Base-by-base conservation (phyloP, 2,329 filamentous ascomycete species). In the Calonectria montana region DNA sequence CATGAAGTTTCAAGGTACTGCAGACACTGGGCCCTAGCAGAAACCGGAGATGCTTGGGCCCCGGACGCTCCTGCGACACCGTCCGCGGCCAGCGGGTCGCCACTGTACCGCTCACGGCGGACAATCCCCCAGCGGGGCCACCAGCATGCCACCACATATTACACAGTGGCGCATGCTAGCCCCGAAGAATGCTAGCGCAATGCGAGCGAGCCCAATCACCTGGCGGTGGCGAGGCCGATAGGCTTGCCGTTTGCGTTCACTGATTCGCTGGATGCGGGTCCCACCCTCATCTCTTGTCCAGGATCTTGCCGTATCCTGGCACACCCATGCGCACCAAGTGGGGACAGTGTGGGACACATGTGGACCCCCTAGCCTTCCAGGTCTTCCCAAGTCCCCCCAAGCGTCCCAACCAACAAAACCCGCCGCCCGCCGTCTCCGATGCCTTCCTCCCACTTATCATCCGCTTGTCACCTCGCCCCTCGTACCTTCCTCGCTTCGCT, bases 361-460 rank as follows among this genome's bases (percentile, higher is more conserved):
- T 75, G 75, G 75, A 23, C 29, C 67, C 25, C 67, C 31, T 39
- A 57, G 57, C 37, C 57, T 62, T 45, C 67, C 57, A 48, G 55
- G 65, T 66, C 43, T 63, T 35, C 55, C 63, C 55, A 72, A 63
- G 70, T 73, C 65, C 47, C 73, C 72, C 65, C 75, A 76, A 73
- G 70, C 67, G 74, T 76, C 75, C 75, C 79, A 79, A 78, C 81
- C 80, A 81, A 81, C 80, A 79, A 78, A 78, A 77, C 73, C 78
- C 77, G 78, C 74, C 70, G 76, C 67, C 78, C 74, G 76, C 79
- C 74, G 75, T 78, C 77, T 73, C 78, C 78, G 76, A 75, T 74
- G 75, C 69, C 66, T 70, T 71, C 70, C 71, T 75, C 74, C 71
- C 74, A 74, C 77, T 79, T 79, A 79, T 79, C 78, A 77, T 73